Evolutionary conservation across 2,329 filamentous ascomycete species (phyloP).

Genomic region (Fusarium foetens): DNA sequence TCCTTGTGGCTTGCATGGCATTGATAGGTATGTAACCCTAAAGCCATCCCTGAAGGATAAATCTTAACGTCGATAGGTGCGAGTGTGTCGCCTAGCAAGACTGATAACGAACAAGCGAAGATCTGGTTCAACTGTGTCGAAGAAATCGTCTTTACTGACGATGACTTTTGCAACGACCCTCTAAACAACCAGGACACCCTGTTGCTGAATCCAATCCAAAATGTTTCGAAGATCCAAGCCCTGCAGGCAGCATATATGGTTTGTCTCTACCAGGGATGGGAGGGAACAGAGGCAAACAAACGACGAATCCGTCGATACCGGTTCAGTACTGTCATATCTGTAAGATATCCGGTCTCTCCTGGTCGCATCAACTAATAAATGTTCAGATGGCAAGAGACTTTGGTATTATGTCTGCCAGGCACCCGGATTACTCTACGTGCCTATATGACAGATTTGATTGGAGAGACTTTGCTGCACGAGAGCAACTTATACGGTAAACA

Average conservation of each 20-base stretch:
- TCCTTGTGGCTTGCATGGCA: background rate
- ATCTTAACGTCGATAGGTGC: background rate
- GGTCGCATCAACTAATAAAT: rapidly evolving
- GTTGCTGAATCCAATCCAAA: rapidly evolving
- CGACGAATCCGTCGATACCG: background rate
- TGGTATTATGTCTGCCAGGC: background rate
- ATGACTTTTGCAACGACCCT: background rate
- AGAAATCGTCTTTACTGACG: background rate
- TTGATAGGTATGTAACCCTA: background rate
- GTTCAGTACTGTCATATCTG: background rate
- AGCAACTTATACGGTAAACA: background rate
- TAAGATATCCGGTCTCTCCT: background rate
- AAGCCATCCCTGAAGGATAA: rapidly evolving
- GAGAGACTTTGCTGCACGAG: background rate
- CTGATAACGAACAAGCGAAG: background rate
- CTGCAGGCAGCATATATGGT: slow-evolving; percentile 1
- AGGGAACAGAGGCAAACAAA: background rate
- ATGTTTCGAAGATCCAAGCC: background rate
- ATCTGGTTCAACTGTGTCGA: background rate
- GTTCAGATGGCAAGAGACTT: background rate
- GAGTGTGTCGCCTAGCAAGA: background rate
- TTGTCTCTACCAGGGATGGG: slow-evolving; percentile 1
- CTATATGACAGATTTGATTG: background rate
- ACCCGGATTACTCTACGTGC: background rate
- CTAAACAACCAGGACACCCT: rapidly evolving